phyloP scores from a whole-genome alignment of 2,329 filamentous ascomycete genomes.

The Ramichloridium luteum region DNA sequence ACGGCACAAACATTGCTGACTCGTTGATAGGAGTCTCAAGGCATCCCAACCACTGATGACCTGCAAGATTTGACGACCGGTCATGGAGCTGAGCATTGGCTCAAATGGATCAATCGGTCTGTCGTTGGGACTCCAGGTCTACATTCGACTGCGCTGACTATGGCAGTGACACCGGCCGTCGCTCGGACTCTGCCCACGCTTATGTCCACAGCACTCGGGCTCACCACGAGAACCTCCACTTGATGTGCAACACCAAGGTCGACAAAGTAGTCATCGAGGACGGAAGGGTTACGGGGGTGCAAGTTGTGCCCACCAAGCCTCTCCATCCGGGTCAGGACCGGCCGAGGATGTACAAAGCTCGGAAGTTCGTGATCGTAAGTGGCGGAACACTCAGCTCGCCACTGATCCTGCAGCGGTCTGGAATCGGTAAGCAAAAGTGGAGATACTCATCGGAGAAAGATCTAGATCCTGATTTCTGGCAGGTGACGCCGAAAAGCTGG shows the following conservation, averaged over 20 bases:
- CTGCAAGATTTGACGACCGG: conserved; percentile 56
- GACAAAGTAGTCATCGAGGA: conserved; percentile 66
- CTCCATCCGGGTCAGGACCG: conserved; percentile 42
- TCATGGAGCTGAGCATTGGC: conserved; percentile 65
- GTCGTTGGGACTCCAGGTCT: conserved; percentile 13
- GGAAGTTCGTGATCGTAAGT: conserved; percentile 62
- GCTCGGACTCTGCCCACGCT: conserved; percentile 64
- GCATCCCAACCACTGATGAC: conserved; percentile 64
- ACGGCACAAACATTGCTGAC: background rate
- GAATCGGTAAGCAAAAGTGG: conserved; percentile 39
- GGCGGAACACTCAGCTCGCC: conserved; percentile 63
- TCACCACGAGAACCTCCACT: conserved; percentile 56
- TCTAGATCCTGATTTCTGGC: background rate
- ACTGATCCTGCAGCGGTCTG: conserved; percentile 62
- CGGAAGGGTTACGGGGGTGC: conserved; percentile 58
- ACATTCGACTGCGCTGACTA: conserved; percentile 7
- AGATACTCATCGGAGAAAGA: too few species aligned
- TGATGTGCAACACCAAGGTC: conserved; percentile 64
- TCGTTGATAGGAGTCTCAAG: conserved; percentile 56
- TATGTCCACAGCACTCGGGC: conserved; percentile 67
- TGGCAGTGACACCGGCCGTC: conserved; percentile 48
- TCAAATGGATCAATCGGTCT: conserved; percentile 67
- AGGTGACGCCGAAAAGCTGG: conserved; percentile 58
- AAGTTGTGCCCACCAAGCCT: conserved; percentile 59
- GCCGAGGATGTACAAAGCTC: conserved; percentile 50